Base-by-base conservation (phyloP, 768 basidiomycete genomes). In the Calocera viscosa region DNA sequence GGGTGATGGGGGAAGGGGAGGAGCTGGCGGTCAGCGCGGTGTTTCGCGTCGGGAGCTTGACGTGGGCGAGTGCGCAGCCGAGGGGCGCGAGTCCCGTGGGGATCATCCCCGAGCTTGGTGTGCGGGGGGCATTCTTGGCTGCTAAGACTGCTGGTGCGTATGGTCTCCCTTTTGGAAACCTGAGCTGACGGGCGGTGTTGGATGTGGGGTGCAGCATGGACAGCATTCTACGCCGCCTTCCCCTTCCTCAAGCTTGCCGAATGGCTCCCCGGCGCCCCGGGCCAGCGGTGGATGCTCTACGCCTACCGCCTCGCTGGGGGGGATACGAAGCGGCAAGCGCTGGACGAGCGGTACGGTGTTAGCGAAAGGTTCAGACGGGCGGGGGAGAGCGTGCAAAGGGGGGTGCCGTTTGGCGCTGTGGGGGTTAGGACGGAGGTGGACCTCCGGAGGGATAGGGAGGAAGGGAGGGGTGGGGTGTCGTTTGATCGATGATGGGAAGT, bases 1-100 rank as follows among this genome's bases (percentile, higher is more conserved):
- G 69, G 38, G 53, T 70, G 1, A 70, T 68, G 12, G 66, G 34
- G 39, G 8, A 65, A 63, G 1, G 63, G 65, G 10, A 67, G 47
- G 47, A 53, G 10, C 30, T 70, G 17, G 69, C 68, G 10, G 65
- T 30, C 2, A 70, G 68, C 38, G 68, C 66, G 24, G 65, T 65
- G 5, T 70, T 70, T 30, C 68, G 69, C 10, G 66, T 70, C 2
- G 69, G 69, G 2, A 70, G 69, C 40, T 19, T 70, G 11, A 69
- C 64, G 30, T 65, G 64, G 63, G 22, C 65, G 1, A 64, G 39
- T 30, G 68, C 69, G 7, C 68, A 68, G 19, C 69, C 69, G 17
- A 68, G 68, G 22, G 69, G 69, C 12, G 69, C 69, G 35, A 68
- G 65, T 8, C 26, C 65, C 2, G 30, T 69, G 1, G 69, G 69